Base-by-base conservation (phyloP, 2,329 filamentous ascomycete species). In the Fusarium sp. region DNA sequence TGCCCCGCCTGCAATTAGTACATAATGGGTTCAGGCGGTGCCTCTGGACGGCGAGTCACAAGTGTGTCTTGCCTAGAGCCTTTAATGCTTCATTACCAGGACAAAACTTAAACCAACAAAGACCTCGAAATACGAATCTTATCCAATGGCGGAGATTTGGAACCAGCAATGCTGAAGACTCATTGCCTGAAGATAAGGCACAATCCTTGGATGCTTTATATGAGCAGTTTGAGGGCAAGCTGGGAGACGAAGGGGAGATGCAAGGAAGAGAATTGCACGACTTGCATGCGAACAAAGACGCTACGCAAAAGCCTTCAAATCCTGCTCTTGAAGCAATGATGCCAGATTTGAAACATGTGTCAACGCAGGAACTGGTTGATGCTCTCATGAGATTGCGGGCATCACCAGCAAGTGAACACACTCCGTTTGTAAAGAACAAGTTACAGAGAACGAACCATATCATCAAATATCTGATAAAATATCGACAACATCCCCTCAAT, bases 21-120 rank as follows among this genome's bases (percentile, higher is more conserved):
- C 75, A 84, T 38, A 89, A 91, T 77, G 88, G 89, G 65, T 83
- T 92, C 47, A 90, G 89, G 88, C 86, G 87, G 75, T 90, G 86
- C 75, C 80, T 91, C 18, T 91, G 88, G 74, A 89, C 89, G 15
- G 85, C 84, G 11, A 81, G 88, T 61, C 85, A 88, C 72, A 70
- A 79, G 9, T 61, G 73, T 7, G 74, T 79, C 4, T 74, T 85
- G 15, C 77, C 78, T 6, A 80, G 73, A 54, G 75, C 80, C 18
- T 62, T 80, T 60, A 68, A 66, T 68, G 58, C 74, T 54, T 65
- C 65, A 30, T 53, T 61, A 42, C 50, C 51, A 24, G 15, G 62
- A 58, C 43, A 59, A 54, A 50, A 44, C 16, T 38, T 44, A 22
- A 58, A 40, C 24, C 65, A 59, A 57, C 65, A 59, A 60, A 59